Evolutionary conservation across 441 rosid genomes (phyloP).

Genomic region (Adansonia rubrostipa): DNA sequence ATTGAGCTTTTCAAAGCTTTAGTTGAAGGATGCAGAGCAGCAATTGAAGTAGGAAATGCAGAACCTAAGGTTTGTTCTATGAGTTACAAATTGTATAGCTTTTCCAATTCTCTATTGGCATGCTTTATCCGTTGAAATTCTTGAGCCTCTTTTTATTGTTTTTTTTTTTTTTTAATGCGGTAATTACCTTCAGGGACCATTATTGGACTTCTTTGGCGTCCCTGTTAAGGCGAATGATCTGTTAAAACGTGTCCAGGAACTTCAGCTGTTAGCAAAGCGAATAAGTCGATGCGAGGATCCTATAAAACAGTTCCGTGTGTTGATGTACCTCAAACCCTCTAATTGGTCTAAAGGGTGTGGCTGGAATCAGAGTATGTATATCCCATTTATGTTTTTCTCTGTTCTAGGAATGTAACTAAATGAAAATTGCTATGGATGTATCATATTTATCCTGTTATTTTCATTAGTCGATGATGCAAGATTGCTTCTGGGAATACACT

Average conservation of each 20-base stretch:
- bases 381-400: slow-evolving; percentile 12
- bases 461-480: slow-evolving; percentile 93
- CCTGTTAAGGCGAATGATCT: slow-evolving; percentile 90
- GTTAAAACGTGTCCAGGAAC: slow-evolving; percentile 82
- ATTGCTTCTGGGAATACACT: slow-evolving; percentile 90
- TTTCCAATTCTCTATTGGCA: background rate
- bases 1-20: slow-evolving; percentile 87
- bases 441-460: slow-evolving; percentile 24
- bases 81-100: background rate
- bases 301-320: slow-evolving; percentile 82
- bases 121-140: background rate
- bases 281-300: slow-evolving; percentile 83
- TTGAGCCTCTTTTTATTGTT: background rate
- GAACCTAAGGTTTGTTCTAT: slow-evolving; percentile 74
- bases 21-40: slow-evolving; percentile 87
- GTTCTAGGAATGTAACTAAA: background rate
- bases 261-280: slow-evolving; percentile 86
- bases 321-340: slow-evolving; percentile 91
- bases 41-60: slow-evolving; percentile 62
- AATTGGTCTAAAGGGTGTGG: slow-evolving; percentile 99
- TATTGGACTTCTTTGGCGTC: slow-evolving; percentile 96
- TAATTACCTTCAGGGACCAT: slow-evolving; percentile 68
- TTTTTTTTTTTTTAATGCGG: slow-evolving; percentile 11
- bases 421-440: background rate
- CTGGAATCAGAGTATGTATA: slow-evolving; percentile 88